Percentiles rank a stretch among this genome's conserved stretches.
Conservation (phyloP, 805 yeast species). For the Maudiozyma turicensis region DNA sequence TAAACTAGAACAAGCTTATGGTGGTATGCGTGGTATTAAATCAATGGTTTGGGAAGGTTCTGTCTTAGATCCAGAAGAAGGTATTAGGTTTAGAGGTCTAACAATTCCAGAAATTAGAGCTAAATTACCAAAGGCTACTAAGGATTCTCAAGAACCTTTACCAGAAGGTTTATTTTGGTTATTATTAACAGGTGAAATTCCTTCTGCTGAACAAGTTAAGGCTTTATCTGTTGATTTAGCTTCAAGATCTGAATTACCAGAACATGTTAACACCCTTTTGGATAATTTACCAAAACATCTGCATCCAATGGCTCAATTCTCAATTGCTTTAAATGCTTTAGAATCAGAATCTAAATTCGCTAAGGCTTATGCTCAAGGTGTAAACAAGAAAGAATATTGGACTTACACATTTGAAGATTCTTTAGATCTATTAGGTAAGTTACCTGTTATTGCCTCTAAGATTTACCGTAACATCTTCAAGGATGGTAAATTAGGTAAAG, state of each 20-base stretch:
- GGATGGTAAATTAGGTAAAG: conserved; percentile 57
- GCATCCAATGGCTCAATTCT: conserved; percentile 87
- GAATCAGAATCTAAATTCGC: conserved; percentile 78
- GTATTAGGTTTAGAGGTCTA: conserved; percentile 77
- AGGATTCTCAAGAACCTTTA: conserved; percentile 52
- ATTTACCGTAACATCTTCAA: conserved; percentile 79
- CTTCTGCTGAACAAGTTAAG: conserved; percentile 59
- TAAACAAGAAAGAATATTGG: conserved; percentile 78
- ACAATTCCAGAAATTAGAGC: conserved; percentile 73
- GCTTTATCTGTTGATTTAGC: conserved; percentile 69
- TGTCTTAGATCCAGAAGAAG: conserved; percentile 74
- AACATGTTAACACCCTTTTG: conserved; percentile 62
- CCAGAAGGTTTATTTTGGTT: conserved; percentile 84
- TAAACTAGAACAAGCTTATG: conserved; percentile 70
- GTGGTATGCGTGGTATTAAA: conserved; percentile 86
- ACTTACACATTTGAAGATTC: conserved; percentile 74
- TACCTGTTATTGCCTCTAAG: conserved; percentile 72
- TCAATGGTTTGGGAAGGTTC: conserved; percentile 87
- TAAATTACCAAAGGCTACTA: conserved; percentile 66
- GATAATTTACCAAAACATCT: conserved; percentile 66
- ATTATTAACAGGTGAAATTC: conserved; percentile 73
- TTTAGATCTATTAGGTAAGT: conserved; percentile 68
- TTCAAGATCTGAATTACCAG: conserved; percentile 68
- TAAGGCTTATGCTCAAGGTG: conserved; percentile 79
- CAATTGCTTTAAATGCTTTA: conserved; percentile 72